Conservation (phyloP, 78 protist genomes). For the Dictyostelium purpureum region DNA sequence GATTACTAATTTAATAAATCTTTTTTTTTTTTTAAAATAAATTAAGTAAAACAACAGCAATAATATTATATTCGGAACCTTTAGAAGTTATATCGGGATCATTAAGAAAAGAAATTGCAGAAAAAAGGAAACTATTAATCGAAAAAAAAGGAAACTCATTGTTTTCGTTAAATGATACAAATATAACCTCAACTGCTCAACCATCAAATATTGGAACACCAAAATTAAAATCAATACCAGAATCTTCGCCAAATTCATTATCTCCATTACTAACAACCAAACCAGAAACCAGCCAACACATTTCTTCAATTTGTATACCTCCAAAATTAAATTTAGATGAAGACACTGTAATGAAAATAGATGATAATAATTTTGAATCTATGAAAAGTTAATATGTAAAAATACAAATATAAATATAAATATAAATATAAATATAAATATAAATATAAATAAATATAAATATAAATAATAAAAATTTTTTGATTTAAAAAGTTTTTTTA, state of each 20-base stretch:
- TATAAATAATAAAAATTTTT: no score
- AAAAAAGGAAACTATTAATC: conserved; percentile 1
- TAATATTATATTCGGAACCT: conserved; percentile 17
- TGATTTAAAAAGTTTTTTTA: no score
- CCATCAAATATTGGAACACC: background rate
- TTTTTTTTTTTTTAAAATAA: background rate
- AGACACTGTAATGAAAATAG: conserved; percentile 4
- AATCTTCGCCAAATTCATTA: background rate
- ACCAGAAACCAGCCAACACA: background rate
- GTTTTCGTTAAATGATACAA: background rate
- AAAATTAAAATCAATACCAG: conserved; percentile 1
- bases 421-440: background rate
- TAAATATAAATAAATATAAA: no score
- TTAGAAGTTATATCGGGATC: conserved; percentile 19
- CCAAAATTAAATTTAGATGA: background rate
- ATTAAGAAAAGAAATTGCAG: conserved; percentile 18
- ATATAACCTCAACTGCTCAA: background rate
- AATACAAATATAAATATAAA: background rate
- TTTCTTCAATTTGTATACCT: background rate
- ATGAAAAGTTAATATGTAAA: background rate
- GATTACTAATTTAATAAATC: background rate
- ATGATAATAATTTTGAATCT: conserved; percentile 1
- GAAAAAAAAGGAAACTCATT: conserved; percentile 7
- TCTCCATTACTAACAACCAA: background rate
- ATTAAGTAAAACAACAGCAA: conserved; percentile 1